Base-by-base conservation (phyloP, 352 stramenopile species). In the Pythium sukuiense region DNA sequence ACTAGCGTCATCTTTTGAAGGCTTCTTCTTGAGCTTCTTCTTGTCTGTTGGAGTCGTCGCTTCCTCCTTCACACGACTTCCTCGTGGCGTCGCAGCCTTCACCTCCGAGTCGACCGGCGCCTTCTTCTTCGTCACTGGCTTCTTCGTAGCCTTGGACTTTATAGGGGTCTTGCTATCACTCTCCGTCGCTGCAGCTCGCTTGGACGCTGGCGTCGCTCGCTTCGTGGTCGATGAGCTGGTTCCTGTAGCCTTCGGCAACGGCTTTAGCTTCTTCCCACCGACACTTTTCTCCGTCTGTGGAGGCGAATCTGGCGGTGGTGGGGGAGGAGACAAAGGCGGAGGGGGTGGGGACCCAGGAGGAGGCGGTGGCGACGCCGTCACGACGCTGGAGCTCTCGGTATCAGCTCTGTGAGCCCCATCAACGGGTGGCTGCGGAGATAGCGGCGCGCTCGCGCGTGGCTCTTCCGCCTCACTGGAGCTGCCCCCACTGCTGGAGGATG, bases 381-480 rank as follows among this genome's bases (percentile, higher is more conserved):
- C 46, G 54, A 16, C 33, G 33, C 46, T 46, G 33, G 32, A 29
- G 8, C 20, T 18, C 33, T 63, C 58, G 11, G 33, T 29, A n/a
- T 39, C 48, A 45, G 20, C 43, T 3, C 1, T 20, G 39, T 43
- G 18, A 45, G 45, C 6, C 0, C n/a, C 7, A 6, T 27, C 1
- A 24, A 52, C 20, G 45, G 45, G 45, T 52, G 59, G 16, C 20
- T 39, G 45, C 1, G 59, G 65, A 29, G 52, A 24, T 7, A 56
- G 74, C 3, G 70, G 69, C 16, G 66, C 55, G 20, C 72, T 70
- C 13, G 75, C 55, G 24, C 52, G 70, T 30, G 56, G 37, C 35
- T 74, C 50, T 32, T 77, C 49, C 27, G 80, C 75, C 53, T 84
- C 78, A 57, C 73, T 85, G 53, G 72, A 83, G 54, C 71, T 85